phyloP scores from a whole-genome alignment of 345 rosid genomes.

The Punica granatum region DNA sequence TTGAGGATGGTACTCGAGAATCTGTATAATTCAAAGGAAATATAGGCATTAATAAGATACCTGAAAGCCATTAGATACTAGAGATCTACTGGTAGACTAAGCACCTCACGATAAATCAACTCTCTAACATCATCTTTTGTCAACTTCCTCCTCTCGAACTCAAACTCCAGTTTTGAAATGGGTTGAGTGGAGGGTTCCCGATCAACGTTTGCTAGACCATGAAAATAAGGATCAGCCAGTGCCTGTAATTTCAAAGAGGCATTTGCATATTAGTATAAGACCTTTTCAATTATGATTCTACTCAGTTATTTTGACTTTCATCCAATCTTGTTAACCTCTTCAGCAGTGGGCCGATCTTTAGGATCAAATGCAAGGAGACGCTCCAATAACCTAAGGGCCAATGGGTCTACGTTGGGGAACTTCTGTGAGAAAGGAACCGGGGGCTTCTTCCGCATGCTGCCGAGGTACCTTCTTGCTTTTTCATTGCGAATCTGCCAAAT shows the following conservation, averaged over 20 bases:
- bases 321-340: constrained; percentile 37
- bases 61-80: not conserved
- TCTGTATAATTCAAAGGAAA: constrained; percentile 37
- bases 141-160: constrained; percentile 93
- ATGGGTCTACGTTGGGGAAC: constrained; percentile 75
- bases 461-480: constrained; percentile 94
- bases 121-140: constrained; percentile 95
- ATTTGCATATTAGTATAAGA: not conserved
- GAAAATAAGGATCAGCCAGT: constrained; percentile 82
- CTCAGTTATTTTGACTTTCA: not conserved
- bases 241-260: constrained; percentile 39
- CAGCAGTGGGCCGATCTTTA: constrained; percentile 91
- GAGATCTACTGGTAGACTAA: not conserved
- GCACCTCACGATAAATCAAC: constrained; percentile 88
- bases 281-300: not conserved
- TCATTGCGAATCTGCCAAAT: constrained; percentile 80
- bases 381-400: constrained; percentile 70
- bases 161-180: constrained; percentile 95
- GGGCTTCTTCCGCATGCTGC: constrained; percentile 84
- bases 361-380: constrained; percentile 95
- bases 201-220: constrained; percentile 75
- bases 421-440: constrained; percentile 72
- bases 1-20: constrained; percentile 94
- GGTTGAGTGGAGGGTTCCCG: constrained; percentile 87
- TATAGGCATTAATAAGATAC: not conserved